Base-by-base conservation (phyloP, 2,329 filamentous ascomycete species). In the Leptoxyphium fumago region DNA sequence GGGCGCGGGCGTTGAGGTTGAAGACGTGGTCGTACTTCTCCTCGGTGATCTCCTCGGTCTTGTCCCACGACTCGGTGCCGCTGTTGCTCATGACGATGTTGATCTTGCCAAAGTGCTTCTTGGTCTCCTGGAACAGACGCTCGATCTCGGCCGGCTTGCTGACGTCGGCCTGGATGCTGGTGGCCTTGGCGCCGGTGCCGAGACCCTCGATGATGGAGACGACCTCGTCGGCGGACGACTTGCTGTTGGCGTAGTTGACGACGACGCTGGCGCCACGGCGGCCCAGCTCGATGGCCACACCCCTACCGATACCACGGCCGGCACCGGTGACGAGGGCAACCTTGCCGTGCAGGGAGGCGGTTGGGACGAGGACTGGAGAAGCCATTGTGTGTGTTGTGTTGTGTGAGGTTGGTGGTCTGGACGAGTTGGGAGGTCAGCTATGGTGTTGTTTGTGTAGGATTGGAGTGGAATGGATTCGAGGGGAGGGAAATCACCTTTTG, bases 21-120 rank as follows among this genome's bases (percentile, higher is more conserved):
- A 83, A 81, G 51, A 82, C 78, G 48, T 79, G 76, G 61, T 84
- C 79, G 59, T 76, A 83, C 63, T 82, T 78, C 66, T 82, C 78
- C 60, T 78, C 75, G 4, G 75, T 70, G 46, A 82, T 77, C 53
- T 82, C 77, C 65, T 79, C 75, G 47, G 79, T 72, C 62, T 79
- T 76, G 49, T 78, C 77, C 69, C 81, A 82, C 39, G 69, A 73
- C 57, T 82, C 78, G 44, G 80, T 78, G 41, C 79, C 72, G 14
- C 63, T 64, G 61, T 73, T 73, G 62, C 61, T 65, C 68, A 73
- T 71, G 46, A 72, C 69, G 48, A 73, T 67, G 51, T 68, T 61
- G 52, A 68, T 59, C 47, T 62, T 62, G 54, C 64, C 65, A 44
- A 66, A 65, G 39, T 56, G 52, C 50, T 59, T 50, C 54, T 65